Evolutionary conservation across 1,284 basidiomycete species (phyloP).

Genomic region (Naganishia albida): DNA sequence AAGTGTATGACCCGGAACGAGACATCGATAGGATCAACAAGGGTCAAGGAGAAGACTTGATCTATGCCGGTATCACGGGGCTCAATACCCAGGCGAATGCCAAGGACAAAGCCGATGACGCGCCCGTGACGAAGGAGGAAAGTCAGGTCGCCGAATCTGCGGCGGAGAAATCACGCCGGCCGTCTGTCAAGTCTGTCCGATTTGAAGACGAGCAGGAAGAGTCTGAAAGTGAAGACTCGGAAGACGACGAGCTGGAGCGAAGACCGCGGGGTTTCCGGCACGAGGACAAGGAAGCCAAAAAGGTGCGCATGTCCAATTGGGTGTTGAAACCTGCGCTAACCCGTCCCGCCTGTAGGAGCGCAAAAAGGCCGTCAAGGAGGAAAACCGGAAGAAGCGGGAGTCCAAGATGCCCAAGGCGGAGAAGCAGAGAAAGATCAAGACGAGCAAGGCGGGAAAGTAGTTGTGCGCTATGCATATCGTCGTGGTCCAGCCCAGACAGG

Average conservation of each 20-base stretch:
- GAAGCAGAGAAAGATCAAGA: conserved; percentile 81
- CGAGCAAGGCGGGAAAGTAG: conserved; percentile 35
- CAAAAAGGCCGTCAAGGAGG: conserved; percentile 82
- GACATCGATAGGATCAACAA: conserved; percentile 73
- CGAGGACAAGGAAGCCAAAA: conserved; percentile 89
- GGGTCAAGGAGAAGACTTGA: conserved; percentile 71
- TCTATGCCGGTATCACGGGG: conserved; percentile 82
- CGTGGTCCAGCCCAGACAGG: no score
- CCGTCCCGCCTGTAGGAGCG: conserved; percentile 62
- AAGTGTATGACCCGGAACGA: conserved; percentile 88
- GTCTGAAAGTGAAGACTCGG: conserved; percentile 51
- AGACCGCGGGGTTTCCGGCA: conserved; percentile 79
- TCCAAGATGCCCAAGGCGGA: conserved; percentile 91
- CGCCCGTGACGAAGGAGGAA: conserved; percentile 30
- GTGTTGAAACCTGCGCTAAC: not conserved
- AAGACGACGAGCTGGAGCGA: conserved; percentile 58
- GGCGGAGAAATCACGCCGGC: conserved; percentile 8
- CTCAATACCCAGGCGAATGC: conserved; percentile 56
- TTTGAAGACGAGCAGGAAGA: conserved; percentile 39
- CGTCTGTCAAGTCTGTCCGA: conserved; percentile 27
- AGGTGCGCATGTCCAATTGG: conserved; percentile 59
- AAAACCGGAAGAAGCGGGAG: conserved; percentile 81
- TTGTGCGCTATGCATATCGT: not conserved
- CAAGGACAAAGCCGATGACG: conserved; percentile 30
- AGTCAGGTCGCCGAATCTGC: conserved; percentile 11